Evolutionary conservation across 2,329 filamentous ascomycete species (phyloP).

Genomic region (Scorias spongiosa): DNA sequence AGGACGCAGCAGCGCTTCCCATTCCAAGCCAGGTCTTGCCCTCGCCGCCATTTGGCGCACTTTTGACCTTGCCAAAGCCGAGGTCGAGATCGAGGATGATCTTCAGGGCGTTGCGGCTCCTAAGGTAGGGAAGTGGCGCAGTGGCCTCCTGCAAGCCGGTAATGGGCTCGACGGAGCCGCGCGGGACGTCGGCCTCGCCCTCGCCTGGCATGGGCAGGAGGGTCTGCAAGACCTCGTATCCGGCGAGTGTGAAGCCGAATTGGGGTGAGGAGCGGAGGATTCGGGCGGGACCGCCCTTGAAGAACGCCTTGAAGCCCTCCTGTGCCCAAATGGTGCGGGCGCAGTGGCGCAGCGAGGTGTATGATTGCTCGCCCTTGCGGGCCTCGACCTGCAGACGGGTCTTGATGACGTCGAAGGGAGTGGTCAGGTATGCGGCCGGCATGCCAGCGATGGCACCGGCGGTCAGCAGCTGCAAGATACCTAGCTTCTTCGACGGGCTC

Average conservation of each 20-base stretch:
- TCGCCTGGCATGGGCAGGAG: slow-evolving; percentile 65
- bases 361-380: slow-evolving; percentile 80
- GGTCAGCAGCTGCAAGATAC: slow-evolving; percentile 77
- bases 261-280: slow-evolving; percentile 91
- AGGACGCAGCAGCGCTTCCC: background rate
- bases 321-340: slow-evolving; percentile 72
- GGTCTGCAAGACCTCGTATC: slow-evolving; percentile 82
- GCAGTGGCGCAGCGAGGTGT: slow-evolving; percentile 75
- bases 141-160: slow-evolving; percentile 49
- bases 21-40: background rate
- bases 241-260: slow-evolving; percentile 93
- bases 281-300: slow-evolving; percentile 93
- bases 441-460: slow-evolving; percentile 69
- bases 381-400: slow-evolving; percentile 95
- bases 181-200: slow-evolving; percentile 31
- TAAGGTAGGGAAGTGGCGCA: slow-evolving; percentile 48
- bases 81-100: slow-evolving; percentile 89
- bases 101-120: slow-evolving; percentile 83
- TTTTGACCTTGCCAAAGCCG: slow-evolving; percentile 66
- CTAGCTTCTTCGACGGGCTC: slow-evolving; percentile 69
- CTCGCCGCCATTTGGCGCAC: background rate
- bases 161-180: slow-evolving; percentile 47
- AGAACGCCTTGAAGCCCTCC: slow-evolving; percentile 92
- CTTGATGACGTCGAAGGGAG: slow-evolving; percentile 97
- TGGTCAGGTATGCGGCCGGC: slow-evolving; percentile 66